Evolutionary conservation across 2,329 filamentous ascomycete species (phyloP).

Genomic region (Trichoderma hamatum): DNA sequence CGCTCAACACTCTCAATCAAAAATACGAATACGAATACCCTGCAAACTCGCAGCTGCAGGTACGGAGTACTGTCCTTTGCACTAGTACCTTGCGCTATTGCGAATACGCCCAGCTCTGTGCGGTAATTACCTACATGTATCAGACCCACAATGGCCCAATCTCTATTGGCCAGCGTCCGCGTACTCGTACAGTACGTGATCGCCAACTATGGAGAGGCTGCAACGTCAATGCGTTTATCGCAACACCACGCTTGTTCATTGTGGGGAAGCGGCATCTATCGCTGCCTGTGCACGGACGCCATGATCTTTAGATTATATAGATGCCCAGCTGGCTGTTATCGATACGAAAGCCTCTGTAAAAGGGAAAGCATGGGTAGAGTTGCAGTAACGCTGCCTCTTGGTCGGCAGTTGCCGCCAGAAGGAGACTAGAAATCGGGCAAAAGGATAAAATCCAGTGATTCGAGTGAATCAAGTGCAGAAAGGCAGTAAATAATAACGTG

Average conservation of each 20-base stretch:
- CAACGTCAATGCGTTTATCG: not conserved
- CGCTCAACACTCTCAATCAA: too few relatives aligned
- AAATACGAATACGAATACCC: not conserved
- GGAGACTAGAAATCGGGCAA: not conserved
- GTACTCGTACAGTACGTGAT: not conserved
- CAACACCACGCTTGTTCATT: not conserved
- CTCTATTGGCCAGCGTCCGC: not conserved
- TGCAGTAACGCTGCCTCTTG: not conserved
- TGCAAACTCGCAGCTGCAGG: too few relatives aligned
- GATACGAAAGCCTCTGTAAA: not conserved
- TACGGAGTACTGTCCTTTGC: too few relatives aligned
- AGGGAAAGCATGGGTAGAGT: not conserved
- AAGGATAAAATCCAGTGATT: not conserved
- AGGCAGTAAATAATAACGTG: too few relatives aligned
- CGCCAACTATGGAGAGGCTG: not conserved
- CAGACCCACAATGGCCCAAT: not conserved
- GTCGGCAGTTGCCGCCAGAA: not conserved
- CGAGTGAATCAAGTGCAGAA: not conserved
- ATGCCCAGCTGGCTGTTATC: not conserved
- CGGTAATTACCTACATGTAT: not conserved
- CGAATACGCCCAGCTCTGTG: not conserved
- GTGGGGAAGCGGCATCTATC: not conserved
- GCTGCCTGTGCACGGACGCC: not conserved
- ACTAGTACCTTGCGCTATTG: not conserved
- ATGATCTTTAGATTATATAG: not conserved